phyloP scores from a whole-genome alignment of 1,284 basidiomycete species.

The Irpex sp. region DNA sequence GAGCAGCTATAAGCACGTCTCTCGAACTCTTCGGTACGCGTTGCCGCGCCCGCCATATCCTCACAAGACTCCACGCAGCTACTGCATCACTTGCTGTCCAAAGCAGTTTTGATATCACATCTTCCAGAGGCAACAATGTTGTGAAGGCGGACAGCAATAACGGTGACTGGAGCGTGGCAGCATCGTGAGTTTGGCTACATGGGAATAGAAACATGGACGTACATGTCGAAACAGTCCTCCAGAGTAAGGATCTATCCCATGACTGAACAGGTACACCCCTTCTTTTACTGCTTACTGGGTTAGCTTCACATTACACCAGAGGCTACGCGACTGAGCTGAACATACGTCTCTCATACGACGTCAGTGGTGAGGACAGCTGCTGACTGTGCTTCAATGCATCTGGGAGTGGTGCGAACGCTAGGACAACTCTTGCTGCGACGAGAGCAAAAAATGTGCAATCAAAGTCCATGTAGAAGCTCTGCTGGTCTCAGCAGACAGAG shows the following conservation, averaged over 20 bases:
- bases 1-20: conserved; percentile 52
- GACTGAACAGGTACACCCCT: conserved; percentile 72
- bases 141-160: conserved; percentile 75
- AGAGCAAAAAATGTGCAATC: conserved; percentile 31
- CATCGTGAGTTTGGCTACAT: conserved; percentile 8
- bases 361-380: conserved; percentile 79
- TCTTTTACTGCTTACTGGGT: conserved; percentile 64
- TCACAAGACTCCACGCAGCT: conserved; percentile 61
- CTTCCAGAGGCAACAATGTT: conserved; percentile 52
- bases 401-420: conserved; percentile 44
- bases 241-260: conserved; percentile 78
- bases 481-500: neutral
- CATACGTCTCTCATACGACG: conserved; percentile 58
- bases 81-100: conserved; percentile 71
- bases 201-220: conserved; percentile 21
- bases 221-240: conserved; percentile 85
- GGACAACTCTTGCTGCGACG: conserved; percentile 39
- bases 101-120: conserved; percentile 44
- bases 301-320: neutral
- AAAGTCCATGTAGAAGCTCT: conserved; percentile 17
- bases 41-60: conserved; percentile 61
- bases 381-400: conserved; percentile 54
- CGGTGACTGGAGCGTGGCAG: conserved; percentile 58
- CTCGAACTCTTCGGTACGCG: conserved; percentile 38
- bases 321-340: neutral